A percentile compares a stretch with the other conserved stretches of the same genome.
These are phyloP conservation scores for Stramenopiles sp. DNA, from an alignment of 352 stramenopile genomes.

Conservation along the genomic window DNA sequence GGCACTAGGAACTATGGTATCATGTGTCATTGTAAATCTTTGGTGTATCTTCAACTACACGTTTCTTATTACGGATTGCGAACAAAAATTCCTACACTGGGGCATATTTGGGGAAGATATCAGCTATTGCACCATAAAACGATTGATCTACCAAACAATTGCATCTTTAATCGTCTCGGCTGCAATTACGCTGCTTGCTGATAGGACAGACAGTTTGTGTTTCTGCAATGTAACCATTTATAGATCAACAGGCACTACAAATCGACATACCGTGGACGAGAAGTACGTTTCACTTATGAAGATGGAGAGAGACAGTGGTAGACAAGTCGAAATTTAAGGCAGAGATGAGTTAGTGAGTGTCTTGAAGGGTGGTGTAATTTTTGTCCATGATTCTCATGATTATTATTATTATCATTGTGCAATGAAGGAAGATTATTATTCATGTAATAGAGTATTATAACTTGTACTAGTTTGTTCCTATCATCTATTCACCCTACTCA, in stretches of 20 bases:
- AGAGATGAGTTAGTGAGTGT: no score
- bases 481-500: no score
- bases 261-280: background rate
- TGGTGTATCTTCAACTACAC: background rate
- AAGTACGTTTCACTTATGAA: background rate
- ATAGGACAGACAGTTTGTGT: background rate
- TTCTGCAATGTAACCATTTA: background rate
- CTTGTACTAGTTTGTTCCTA: no score
- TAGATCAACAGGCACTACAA: background rate
- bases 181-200: background rate
- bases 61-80: background rate
- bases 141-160: background rate
- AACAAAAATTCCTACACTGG: background rate
- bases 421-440: no score
- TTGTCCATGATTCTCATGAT: no score
- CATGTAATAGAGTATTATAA: no score
- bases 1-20: background rate
- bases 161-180: background rate
- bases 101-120: background rate
- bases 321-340: background rate
- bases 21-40: background rate
- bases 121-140: background rate
- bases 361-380: no score
- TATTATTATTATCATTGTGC: no score
- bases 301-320: background rate